Conservation (phyloP, 306 rosid genomes). For the Rosa chinensis region DNA sequence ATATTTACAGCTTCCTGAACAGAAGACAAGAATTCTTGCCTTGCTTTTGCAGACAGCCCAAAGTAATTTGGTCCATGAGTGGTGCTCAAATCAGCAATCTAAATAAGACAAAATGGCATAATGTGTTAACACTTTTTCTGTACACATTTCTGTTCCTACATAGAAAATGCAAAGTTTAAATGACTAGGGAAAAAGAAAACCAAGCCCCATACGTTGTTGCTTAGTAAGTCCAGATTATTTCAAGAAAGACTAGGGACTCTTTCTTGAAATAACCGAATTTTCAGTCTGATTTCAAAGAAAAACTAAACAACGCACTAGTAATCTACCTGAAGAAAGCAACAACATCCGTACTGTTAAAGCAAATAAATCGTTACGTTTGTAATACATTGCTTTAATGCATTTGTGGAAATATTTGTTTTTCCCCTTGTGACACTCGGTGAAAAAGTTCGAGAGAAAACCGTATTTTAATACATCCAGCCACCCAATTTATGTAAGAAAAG, state of each 20-base stretch:
- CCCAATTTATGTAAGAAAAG: neutral
- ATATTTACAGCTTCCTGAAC: slow-evolving; percentile 59
- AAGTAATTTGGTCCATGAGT: slow-evolving; percentile 63
- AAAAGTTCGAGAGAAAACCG: neutral
- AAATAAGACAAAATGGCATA: slow-evolving; percentile 16
- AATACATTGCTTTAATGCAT: neutral
- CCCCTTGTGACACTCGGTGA: neutral
- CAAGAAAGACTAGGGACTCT: neutral
- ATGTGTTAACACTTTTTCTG: neutral
- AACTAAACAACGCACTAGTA: neutral
- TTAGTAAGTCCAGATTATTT: neutral
- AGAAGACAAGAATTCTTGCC: slow-evolving; percentile 57
- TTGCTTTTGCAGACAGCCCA: slow-evolving; percentile 52
- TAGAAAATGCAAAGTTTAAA: neutral
- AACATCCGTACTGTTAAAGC: neutral
- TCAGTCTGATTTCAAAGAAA: neutral
- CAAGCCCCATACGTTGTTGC: neutral
- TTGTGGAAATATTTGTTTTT: neutral
- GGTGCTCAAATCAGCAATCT: slow-evolving; percentile 73
- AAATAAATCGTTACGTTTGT: neutral
- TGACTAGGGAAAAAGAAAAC: neutral
- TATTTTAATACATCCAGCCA: neutral
- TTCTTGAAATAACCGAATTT: neutral
- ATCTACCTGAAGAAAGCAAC: neutral
- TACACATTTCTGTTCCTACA: neutral